Evolutionary conservation across 23 red algal genomes (phyloP).

Genomic region (Pyropia yezoensis): DNA sequence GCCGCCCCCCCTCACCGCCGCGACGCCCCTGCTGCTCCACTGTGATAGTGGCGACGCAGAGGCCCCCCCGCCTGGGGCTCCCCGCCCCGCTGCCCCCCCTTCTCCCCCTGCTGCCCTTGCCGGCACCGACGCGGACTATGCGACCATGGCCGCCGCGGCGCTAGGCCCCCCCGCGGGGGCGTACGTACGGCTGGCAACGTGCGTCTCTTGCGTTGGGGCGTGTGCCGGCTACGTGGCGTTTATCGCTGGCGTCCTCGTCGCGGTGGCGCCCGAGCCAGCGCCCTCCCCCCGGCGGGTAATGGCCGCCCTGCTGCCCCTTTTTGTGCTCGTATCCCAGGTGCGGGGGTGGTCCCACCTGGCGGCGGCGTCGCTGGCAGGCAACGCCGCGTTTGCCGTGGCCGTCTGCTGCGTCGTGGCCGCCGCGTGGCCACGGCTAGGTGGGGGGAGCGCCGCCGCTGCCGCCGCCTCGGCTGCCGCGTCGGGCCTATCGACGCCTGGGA

Average conservation of each 20-base stretch:
- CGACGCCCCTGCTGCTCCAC: too few relatives aligned
- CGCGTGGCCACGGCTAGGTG: too few relatives aligned
- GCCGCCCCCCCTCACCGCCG: too few relatives aligned
- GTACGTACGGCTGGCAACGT: neutral
- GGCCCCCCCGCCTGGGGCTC: too few relatives aligned
- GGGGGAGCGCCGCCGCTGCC: too few relatives aligned
- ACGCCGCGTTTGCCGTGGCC: neutral
- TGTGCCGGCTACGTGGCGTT: conserved; percentile 8
- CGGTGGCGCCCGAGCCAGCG: neutral
- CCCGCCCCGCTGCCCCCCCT: too few relatives aligned
- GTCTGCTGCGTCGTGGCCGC: too few relatives aligned
- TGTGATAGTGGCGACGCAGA: too few relatives aligned
- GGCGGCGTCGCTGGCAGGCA: neutral
- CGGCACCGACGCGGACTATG: neutral
- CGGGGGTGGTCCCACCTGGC: conserved; percentile 1
- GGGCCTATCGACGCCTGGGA: too few relatives aligned
- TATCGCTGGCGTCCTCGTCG: conserved; percentile 4
- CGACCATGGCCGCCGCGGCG: neutral
- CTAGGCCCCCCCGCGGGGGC: neutral
- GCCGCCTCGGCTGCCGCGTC: too few relatives aligned
- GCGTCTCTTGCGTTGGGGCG: neutral
- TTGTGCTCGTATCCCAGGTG: neutral
- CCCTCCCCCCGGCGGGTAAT: neutral
- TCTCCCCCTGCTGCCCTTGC: too few relatives aligned
- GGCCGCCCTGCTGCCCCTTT: neutral